These are phyloP conservation scores for Yarrowia sp. DNA, from an alignment of 805 yeast species.

Conservation along the genomic window DNA sequence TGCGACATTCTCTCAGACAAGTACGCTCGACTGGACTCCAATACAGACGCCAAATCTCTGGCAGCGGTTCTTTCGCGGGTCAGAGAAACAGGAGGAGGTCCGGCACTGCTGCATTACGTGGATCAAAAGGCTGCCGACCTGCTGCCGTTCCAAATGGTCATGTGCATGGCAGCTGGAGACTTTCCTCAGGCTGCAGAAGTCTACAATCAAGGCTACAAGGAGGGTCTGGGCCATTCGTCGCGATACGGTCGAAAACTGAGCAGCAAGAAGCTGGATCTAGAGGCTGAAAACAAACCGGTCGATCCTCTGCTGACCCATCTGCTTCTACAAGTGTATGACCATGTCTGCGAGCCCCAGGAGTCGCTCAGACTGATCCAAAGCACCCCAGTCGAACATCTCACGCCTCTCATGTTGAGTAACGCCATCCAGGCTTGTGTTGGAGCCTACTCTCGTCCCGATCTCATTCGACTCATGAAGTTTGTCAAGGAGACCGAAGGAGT, in stretches of 20 bases:
- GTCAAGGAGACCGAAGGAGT: neutral
- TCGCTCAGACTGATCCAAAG: neutral
- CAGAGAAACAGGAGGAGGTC: neutral
- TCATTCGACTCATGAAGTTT: neutral
- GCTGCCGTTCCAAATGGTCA: constrained; percentile 1
- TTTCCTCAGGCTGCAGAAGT: neutral
- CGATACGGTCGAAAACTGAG: neutral
- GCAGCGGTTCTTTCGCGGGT: neutral
- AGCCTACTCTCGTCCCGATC: neutral
- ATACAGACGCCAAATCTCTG: neutral
- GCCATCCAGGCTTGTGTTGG: neutral
- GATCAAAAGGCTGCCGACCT: neutral
- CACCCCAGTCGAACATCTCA: neutral
- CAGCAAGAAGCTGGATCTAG: neutral
- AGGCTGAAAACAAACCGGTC: too few species aligned
- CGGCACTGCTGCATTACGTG: neutral
- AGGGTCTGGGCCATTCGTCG: neutral
- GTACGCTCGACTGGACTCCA: neutral
- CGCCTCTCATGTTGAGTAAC: constrained; percentile 1
- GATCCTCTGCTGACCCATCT: neutral
- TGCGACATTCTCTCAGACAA: neutral
- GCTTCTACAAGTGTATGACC: neutral
- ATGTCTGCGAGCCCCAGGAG: neutral
- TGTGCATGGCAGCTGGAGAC: constrained; percentile 22
- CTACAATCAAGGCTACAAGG: neutral